These are phyloP conservation scores for Bjerkandera adusta DNA, from an alignment of 1,284 basidiomycete genomes.

Conservation along the genomic window DNA sequence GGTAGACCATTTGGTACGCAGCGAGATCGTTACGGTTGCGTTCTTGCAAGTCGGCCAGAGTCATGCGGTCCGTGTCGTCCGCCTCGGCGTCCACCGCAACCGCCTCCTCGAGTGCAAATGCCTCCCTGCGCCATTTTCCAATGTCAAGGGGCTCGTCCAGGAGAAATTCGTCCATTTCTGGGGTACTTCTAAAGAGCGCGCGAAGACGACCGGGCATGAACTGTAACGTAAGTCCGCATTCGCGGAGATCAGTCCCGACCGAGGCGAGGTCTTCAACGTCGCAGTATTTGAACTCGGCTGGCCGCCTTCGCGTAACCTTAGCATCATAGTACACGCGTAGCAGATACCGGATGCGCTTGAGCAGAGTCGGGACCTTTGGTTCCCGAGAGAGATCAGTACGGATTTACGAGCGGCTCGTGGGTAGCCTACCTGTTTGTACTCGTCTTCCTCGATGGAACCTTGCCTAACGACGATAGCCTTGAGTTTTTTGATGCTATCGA, in stretches of 20 bases:
- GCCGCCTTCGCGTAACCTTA: constrained; percentile 13
- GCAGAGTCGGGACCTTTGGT: constrained; percentile 22
- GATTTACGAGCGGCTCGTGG: neutral
- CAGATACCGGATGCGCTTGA: constrained; percentile 25
- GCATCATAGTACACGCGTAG: constrained; percentile 29
- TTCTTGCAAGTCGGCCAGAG: constrained; percentile 16
- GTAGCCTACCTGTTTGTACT: constrained; percentile 15
- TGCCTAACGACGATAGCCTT: constrained; percentile 20
- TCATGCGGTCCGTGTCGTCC: constrained; percentile 21
- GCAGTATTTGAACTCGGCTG: constrained; percentile 25
- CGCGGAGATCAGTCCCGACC: constrained; percentile 25
- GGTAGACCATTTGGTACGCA: constrained; percentile 25
- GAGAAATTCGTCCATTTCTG: constrained; percentile 25
- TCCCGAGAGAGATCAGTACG: neutral
- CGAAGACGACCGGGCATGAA: constrained; percentile 24
- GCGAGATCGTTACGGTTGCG: constrained; percentile 22
- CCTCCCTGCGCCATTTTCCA: constrained; percentile 23
- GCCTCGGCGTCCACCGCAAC: constrained; percentile 24
- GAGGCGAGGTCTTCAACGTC: constrained; percentile 24
- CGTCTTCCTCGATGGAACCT: constrained; percentile 11
- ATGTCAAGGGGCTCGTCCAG: constrained; percentile 29
- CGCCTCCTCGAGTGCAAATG: constrained; percentile 12
- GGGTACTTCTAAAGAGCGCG: constrained; percentile 18
- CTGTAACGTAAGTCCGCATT: constrained; percentile 25
- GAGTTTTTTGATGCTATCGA: constrained; percentile 18